Conservation (phyloP, 2,329 filamentous ascomycete genomes). For the Cladosporium sphaerospermum region DNA sequence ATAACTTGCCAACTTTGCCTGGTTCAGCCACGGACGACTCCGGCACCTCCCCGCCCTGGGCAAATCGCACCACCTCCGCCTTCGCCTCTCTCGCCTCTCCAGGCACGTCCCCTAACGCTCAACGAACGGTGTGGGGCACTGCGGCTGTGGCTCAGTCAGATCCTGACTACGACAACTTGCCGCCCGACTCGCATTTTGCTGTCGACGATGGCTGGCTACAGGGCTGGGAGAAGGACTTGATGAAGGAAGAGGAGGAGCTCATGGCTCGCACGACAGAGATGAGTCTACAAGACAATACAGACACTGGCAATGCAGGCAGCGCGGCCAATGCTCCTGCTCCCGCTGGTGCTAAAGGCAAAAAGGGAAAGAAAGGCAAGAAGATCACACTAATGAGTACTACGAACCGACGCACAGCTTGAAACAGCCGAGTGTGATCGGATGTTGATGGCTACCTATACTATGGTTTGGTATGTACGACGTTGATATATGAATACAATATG, state of each 20-base stretch:
- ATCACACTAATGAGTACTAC: conserved; percentile 64
- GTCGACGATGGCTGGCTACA: conserved; percentile 79
- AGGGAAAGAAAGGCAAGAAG: conserved; percentile 62
- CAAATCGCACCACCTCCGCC: conserved; percentile 53
- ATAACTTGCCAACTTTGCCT: conserved; percentile 23
- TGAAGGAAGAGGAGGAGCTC: conserved; percentile 53
- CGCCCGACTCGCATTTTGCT: conserved; percentile 33
- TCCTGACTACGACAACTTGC: conserved; percentile 43
- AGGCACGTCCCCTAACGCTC: conserved; percentile 70
- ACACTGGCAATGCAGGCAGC: conserved; percentile 14
- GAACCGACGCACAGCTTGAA: conserved; percentile 12
- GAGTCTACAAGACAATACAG: conserved; percentile 16
- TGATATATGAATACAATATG: too few relatives aligned
- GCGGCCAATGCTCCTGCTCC: conserved; percentile 2
- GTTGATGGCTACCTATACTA: too few relatives aligned
- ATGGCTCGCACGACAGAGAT: conserved; percentile 44
- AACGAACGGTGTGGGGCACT: conserved; percentile 91
- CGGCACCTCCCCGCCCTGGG: conserved; percentile 38
- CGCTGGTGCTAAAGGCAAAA: conserved; percentile 35
- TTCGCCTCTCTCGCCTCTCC: conserved; percentile 68
- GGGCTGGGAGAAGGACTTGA: conserved; percentile 72
- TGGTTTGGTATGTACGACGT: too few relatives aligned
- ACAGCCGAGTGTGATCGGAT: too few relatives aligned
- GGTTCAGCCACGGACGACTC: conserved; percentile 24
- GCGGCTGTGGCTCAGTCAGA: conserved; percentile 55